These are phyloP conservation scores for Gossypium australe DNA, from an alignment of 345 rosid genomes.

Conservation along the genomic window DNA sequence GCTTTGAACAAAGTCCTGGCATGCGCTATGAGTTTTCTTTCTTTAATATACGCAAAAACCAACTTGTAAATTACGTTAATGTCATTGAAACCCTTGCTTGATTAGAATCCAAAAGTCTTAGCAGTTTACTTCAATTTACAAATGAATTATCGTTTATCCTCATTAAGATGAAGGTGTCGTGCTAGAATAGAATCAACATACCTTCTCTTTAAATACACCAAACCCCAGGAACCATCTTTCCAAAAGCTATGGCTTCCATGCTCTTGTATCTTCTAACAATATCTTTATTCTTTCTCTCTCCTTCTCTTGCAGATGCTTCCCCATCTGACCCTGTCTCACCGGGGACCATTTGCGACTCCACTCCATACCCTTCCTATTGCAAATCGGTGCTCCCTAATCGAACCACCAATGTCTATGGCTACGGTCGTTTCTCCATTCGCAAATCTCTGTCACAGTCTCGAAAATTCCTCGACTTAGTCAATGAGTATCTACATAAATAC, in stretches of 20 bases:
- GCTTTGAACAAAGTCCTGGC: too few relatives aligned
- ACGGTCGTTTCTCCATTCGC: slow-evolving; percentile 49
- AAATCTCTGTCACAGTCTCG: slow-evolving; percentile 58
- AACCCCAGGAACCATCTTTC: background rate
- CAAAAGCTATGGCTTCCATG: slow-evolving; percentile 2
- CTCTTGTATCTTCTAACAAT: background rate
- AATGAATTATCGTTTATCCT: background rate
- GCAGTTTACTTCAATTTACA: slow-evolving; percentile 4
- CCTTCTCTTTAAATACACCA: background rate
- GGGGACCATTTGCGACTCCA: slow-evolving; percentile 36
- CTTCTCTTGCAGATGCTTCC: slow-evolving; percentile 2
- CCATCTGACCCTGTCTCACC: slow-evolving; percentile 20
- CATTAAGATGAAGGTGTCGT: background rate
- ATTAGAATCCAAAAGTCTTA: background rate
- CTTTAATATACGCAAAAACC: background rate
- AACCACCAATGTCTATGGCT: slow-evolving; percentile 43
- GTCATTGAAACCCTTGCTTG: background rate
- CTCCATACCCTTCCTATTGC: slow-evolving; percentile 54
- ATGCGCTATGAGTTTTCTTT: background rate
- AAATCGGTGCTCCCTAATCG: slow-evolving; percentile 44
- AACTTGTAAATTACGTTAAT: background rate
- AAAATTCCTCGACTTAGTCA: slow-evolving; percentile 42
- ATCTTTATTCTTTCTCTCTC: background rate
- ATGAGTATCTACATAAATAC: slow-evolving; percentile 41
- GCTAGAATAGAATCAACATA: background rate